These are phyloP conservation scores for Porcisia deanei DNA, from an alignment of 208 protist genomes.

Conservation along the genomic window DNA sequence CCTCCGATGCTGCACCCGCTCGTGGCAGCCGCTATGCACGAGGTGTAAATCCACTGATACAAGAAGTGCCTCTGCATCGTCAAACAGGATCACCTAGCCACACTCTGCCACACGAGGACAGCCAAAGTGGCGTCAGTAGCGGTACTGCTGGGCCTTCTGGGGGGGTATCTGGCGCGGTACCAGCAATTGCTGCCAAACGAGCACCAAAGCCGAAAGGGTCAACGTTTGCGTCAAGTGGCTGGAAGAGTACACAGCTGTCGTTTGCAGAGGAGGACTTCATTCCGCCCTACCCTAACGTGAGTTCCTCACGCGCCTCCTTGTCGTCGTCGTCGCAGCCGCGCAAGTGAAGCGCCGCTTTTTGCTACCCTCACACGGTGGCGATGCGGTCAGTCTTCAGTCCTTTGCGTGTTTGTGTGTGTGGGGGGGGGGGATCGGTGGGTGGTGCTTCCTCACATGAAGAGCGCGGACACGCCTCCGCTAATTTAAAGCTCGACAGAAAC, in stretches of 20 bases:
- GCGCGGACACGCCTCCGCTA: not conserved
- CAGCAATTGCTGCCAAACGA: not conserved
- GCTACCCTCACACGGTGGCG: not conserved
- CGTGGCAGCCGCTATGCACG: conserved; percentile 29
- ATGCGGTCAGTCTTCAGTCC: not conserved
- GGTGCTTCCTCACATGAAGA: not conserved
- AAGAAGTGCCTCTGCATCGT: conserved; percentile 36
- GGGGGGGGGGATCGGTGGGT: too few relatives aligned
- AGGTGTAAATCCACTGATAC: conserved; percentile 73
- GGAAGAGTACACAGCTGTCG: conserved; percentile 51
- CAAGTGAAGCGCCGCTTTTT: conserved; percentile 5
- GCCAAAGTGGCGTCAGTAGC: not conserved
- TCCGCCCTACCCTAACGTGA: conserved; percentile 17
- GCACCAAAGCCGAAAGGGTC: conserved; percentile 37
- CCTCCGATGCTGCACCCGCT: not conserved
- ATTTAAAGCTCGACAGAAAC: too few relatives aligned
- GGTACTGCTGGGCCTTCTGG: not conserved
- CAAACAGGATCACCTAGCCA: conserved; percentile 4
- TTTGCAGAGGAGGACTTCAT: conserved; percentile 77
- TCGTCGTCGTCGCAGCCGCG: not conserved
- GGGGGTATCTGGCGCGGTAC: not conserved
- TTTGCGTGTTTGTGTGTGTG: not conserved
- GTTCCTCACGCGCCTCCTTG: not conserved
- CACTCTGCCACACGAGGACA: not conserved
- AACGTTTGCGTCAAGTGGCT: conserved; percentile 63